phyloP scores from a whole-genome alignment of 2,329 filamentous ascomycete species.

The Aspergillus candidus region DNA sequence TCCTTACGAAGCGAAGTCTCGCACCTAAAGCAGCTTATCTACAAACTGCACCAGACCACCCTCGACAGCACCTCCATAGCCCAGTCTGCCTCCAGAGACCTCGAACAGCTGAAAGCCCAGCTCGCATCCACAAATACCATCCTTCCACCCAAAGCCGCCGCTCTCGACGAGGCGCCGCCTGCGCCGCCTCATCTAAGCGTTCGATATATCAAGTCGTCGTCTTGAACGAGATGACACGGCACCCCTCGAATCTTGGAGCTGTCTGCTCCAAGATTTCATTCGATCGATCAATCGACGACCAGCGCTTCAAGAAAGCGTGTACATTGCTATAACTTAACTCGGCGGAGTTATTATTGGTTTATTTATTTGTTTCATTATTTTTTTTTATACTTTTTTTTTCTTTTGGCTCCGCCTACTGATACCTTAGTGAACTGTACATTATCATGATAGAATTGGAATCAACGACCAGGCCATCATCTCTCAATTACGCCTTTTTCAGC shows the following conservation, averaged over 20 bases:
- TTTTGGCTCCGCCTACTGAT: slow-evolving; percentile 3
- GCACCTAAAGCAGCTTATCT: slow-evolving; percentile 26
- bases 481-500: background rate
- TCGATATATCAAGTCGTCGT: background rate
- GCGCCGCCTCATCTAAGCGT: background rate
- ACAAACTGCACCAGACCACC: slow-evolving; percentile 19
- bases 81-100: slow-evolving; percentile 3
- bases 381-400: background rate
- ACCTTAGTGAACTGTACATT: slow-evolving; percentile 10
- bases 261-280: too few species aligned
- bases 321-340: too few species aligned
- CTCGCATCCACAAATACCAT: background rate
- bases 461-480: too few species aligned
- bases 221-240: too few species aligned
- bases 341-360: too few species aligned
- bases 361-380: background rate
- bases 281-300: too few species aligned
- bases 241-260: background rate
- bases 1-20: slow-evolving; percentile 25
- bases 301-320: too few species aligned
- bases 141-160: background rate
- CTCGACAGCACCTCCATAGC: slow-evolving; percentile 7
- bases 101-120: slow-evolving; percentile 7
- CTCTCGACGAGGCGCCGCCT: background rate
- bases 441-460: slow-evolving; percentile 5